These are phyloP conservation scores for Andrographis paniculata DNA, from an alignment of 305 asterid genomes.

Conservation along the genomic window DNA sequence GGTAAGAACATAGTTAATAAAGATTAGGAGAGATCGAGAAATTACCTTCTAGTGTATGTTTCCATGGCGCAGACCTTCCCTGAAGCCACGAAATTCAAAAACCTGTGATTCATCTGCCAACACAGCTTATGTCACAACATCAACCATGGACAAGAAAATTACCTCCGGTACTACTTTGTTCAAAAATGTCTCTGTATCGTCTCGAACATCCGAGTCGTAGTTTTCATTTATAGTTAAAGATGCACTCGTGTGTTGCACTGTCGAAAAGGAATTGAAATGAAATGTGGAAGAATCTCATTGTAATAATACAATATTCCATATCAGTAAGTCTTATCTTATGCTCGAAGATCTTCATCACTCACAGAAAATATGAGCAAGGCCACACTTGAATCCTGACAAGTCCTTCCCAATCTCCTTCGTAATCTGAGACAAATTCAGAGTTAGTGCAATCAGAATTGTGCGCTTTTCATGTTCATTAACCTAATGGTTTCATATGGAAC, in stretches of 20 bases:
- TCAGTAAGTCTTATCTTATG: constrained; percentile 1
- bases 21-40: constrained; percentile 7
- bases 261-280: constrained; percentile 18
- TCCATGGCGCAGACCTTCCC: constrained; percentile 94
- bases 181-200: constrained; percentile 84
- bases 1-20: too few relatives aligned
- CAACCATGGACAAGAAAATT: constrained; percentile 17
- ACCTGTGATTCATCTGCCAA: constrained; percentile 15
- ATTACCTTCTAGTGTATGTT: constrained; percentile 81
- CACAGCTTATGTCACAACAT: constrained; percentile 10
- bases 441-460: too few relatives aligned
- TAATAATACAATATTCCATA: neutral
- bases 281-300: constrained; percentile 1
- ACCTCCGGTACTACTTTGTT: constrained; percentile 93
- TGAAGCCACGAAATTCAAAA: constrained; percentile 31
- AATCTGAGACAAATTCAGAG: constrained; percentile 40
- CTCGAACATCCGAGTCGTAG: constrained; percentile 86
- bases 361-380: constrained; percentile 89
- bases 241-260: constrained; percentile 99
- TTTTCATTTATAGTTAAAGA: constrained; percentile 90
- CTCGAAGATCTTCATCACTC: constrained; percentile 18
- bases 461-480: too few relatives aligned
- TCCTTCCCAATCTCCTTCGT: constrained; percentile 80
- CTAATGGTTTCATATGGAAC: too few relatives aligned
- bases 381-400: constrained; percentile 68